Percentiles rank a stretch among this genome's conserved stretches.
phyloP scores from a whole-genome alignment of 345 rosid species.

The Dimocarpus longan region DNA sequence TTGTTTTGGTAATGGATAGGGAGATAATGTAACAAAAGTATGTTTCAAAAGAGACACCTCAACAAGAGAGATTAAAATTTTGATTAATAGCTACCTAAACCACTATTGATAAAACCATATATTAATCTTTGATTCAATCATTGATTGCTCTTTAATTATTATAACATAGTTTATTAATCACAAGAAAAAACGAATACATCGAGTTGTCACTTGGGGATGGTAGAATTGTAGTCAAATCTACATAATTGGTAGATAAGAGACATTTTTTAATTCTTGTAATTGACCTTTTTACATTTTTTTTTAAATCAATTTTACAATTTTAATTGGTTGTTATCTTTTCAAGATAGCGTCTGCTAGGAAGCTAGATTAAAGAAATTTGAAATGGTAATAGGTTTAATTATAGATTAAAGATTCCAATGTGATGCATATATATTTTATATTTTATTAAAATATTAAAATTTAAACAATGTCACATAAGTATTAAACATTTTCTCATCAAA shows the following conservation, averaged over 20 bases:
- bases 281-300: neutral
- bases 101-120: neutral
- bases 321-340: neutral
- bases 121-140: neutral
- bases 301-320: too few relatives aligned
- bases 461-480: too few relatives aligned
- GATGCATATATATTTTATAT: too few relatives aligned
- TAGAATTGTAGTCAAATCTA: neutral
- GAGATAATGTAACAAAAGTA: neutral
- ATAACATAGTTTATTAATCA: slow-evolving; percentile 5
- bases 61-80: neutral
- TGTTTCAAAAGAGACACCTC: slow-evolving; percentile 1
- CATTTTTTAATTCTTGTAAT: neutral
- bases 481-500: too few relatives aligned
- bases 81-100: neutral
- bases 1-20: slow-evolving; percentile 3
- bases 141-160: neutral
- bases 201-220: neutral
- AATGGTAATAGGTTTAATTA: too few relatives aligned
- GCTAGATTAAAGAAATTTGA: neutral
- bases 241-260: neutral
- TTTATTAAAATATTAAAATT: too few relatives aligned
- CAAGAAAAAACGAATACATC: neutral
- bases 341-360: neutral
- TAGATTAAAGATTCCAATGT: too few relatives aligned